Evolutionary conservation across 2,329 filamentous ascomycete genomes (phyloP).

Genomic region (Colletotrichum sp.): DNA sequence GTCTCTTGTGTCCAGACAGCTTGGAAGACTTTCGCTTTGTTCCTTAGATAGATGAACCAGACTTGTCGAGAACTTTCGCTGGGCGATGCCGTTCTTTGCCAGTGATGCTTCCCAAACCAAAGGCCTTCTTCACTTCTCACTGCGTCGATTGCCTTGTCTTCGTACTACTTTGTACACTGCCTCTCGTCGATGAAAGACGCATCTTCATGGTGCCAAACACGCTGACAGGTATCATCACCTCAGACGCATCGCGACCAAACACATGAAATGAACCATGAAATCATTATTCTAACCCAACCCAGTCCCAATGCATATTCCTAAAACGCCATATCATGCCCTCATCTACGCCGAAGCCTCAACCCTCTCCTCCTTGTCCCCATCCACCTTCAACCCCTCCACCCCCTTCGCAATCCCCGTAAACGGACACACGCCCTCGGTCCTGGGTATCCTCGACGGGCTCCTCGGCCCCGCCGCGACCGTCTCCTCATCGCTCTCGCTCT

Average conservation of each 20-base stretch:
- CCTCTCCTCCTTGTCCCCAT: background rate
- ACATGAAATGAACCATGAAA: background rate
- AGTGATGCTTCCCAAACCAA: background rate
- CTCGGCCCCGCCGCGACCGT: background rate
- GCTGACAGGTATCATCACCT: background rate
- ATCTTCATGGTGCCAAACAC: too few species aligned
- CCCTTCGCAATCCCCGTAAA: slow-evolving; percentile 26
- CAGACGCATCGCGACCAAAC: background rate
- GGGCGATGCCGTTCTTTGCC: fast-evolving
- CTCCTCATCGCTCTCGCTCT: slow-evolving; percentile 40
- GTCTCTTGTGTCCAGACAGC: background rate
- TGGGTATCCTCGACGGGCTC: slow-evolving; percentile 21
- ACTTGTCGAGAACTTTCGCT: fast-evolving
- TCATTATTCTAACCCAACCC: background rate
- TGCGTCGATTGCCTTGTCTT: background rate
- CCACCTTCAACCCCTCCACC: background rate
- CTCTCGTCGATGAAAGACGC: background rate
- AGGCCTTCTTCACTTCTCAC: fast-evolving
- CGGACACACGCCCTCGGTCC: slow-evolving; percentile 25
- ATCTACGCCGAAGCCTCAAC: background rate
- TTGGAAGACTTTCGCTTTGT: background rate
- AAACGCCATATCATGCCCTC: background rate
- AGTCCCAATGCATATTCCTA: background rate
- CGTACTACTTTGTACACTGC: fast-evolving
- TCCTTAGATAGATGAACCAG: background rate